These are phyloP conservation scores for Aspergillus transmontanensis DNA, from an alignment of 2,329 filamentous ascomycete species.

Conservation along the genomic window DNA sequence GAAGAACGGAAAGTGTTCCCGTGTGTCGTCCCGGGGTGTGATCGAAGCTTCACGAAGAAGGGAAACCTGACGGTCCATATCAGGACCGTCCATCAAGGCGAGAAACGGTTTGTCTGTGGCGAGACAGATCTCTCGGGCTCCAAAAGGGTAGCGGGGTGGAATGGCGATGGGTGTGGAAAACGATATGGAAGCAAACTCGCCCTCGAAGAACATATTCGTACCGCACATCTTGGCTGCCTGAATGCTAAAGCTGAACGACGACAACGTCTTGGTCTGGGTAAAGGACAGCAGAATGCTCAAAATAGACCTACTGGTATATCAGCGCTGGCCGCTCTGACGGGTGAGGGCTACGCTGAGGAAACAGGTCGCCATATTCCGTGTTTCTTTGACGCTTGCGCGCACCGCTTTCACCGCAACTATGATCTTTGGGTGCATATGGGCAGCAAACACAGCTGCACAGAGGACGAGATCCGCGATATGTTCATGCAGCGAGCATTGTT, in stretches of 20 bases:
- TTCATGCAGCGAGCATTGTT: slow-evolving; percentile 45
- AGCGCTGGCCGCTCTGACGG: slow-evolving; percentile 55
- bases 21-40: slow-evolving; percentile 71
- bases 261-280: slow-evolving; percentile 33
- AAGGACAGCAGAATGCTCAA: slow-evolving; percentile 16
- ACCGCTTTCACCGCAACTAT: slow-evolving; percentile 59
- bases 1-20: slow-evolving; percentile 66
- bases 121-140: slow-evolving; percentile 61
- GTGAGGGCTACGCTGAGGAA: slow-evolving; percentile 57
- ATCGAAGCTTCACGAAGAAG: slow-evolving; percentile 75
- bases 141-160: slow-evolving; percentile 66
- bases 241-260: slow-evolving; percentile 45
- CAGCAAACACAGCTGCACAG: slow-evolving; percentile 43
- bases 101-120: slow-evolving; percentile 76
- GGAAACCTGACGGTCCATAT: slow-evolving; percentile 84
- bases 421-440: slow-evolving; percentile 61
- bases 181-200: slow-evolving; percentile 75
- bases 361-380: slow-evolving; percentile 55
- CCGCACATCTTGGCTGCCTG: slow-evolving; percentile 71
- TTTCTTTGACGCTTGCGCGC: slow-evolving; percentile 52
- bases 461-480: slow-evolving; percentile 43
- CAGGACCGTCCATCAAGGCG: slow-evolving; percentile 73
- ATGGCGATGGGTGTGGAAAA: slow-evolving; percentile 70
- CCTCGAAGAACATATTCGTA: slow-evolving; percentile 82
- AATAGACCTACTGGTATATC: slow-evolving; percentile 30